Base-by-base conservation (phyloP, 164 flowering plant species). In the Vitis rotundifolia region DNA sequence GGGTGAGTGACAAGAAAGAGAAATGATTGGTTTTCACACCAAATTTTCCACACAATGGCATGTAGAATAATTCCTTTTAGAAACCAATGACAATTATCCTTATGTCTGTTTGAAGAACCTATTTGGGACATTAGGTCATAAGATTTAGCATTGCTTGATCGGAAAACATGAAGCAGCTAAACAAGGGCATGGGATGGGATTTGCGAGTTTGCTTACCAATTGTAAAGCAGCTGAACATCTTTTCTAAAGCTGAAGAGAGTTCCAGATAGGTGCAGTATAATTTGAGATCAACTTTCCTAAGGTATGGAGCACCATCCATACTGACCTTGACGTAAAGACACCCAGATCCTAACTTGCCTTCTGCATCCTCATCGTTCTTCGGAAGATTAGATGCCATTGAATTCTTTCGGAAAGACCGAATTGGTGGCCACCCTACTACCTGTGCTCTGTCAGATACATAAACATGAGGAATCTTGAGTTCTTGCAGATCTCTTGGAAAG, bases 371-470 rank as follows among this genome's bases (percentile, higher is more conserved):
- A 31, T 72, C 75, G 15, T 61, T 82, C 73, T 89, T 88, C 4
- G 81, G 68, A 49, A 83, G 72, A 65, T 72, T 85, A 59, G 78
- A 69, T 66, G 91, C 86, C 95, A 93, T 84, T 16, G 88, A 76
- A 61, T 90, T 93, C 85, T 90, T 93, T 70, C 98, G 82, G 72
- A 85, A 91, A 5, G 97, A 88, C 28, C 92, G 84, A 68, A 93
- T 86, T 71, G 98, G 98, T 51, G 98, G 98, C 98, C 98, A 93
- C 76, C 98, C 98, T 19, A 93, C 92, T 58, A 92, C 93, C 70
- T 86, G 94, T 63, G 89, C 87, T 84, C 98, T 92, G 87, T 71
- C 50, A 73, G 26, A 22, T 50, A 65, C 3, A 19, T 9, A 22
- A 49, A 55, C 11, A 61, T 1, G 31, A 57, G 19, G 50, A 63